Base-by-base conservation (phyloP, 768 basidiomycete genomes). In the Calocybe indica region DNA sequence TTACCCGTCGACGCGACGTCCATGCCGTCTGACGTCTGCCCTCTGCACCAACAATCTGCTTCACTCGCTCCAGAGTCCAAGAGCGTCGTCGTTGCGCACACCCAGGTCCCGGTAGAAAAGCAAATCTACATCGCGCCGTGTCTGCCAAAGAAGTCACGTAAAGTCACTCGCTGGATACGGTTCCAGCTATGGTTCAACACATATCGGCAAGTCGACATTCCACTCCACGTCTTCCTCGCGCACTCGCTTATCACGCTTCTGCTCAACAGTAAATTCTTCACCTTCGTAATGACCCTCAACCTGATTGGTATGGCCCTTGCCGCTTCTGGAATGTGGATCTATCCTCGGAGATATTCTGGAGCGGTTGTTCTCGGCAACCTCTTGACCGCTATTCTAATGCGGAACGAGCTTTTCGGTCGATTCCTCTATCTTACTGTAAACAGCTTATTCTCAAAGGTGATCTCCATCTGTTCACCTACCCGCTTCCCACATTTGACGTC, bases 401-500 rank as follows among this genome's bases (percentile, higher is more conserved):
- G 89, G 14, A 92, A 92, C 56, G 89, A 92, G 54, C 69, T 89
- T 1, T 91, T 91, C 52, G 85, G 87, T 7, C 83, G 89, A n/a
- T 62, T 80, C 33, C 58, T 92, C 10, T 92, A 90, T 59, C 63
- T 82, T 40, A 55, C 82, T 14, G 78, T 87, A 52, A 91, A 88
- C 59, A 85, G 79, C 0, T 63, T 75, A 29, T 89, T 92, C 52
- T 84, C 85, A n/a, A 90, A 89, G 77, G 86, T 83, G 55, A 34
- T 62, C 46, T 40, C 11, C 22, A 29, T 47, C 28, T 11, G n/a
- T 39, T 35, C 7, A 12, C 4, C 32, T 7, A 15, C 12, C 13
- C 38, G 29, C 37, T 39, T 30, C 6, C n/a, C 34, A 22, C 29
- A 9, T 33, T 49, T 52, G 38, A 47, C 45, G 31, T 31, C 33